Evolutionary conservation across 345 rosid species (phyloP).

Genomic region (Aurinia saxatilis): DNA sequence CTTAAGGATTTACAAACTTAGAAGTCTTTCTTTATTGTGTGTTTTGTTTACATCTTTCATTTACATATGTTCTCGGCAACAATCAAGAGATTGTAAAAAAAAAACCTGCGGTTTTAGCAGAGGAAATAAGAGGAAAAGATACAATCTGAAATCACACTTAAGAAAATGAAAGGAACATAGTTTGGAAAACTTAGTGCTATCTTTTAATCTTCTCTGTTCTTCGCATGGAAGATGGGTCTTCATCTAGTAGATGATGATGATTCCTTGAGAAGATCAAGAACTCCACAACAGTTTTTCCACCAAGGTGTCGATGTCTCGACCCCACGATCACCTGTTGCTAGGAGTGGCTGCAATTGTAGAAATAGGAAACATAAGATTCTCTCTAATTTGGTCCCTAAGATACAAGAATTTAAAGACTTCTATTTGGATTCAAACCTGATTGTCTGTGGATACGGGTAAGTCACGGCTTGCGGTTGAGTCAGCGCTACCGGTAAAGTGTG

Average conservation of each 20-base stretch:
- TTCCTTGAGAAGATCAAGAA: constrained; percentile 26
- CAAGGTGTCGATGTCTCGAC: constrained; percentile 15
- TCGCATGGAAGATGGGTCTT: constrained; percentile 4
- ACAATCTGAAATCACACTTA: background rate
- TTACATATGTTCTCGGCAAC: constrained; percentile 13
- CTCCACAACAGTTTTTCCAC: constrained; percentile 28
- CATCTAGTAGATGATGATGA: background rate
- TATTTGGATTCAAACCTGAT: constrained; percentile 16
- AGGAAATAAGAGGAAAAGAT: background rate
- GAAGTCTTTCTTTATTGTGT: constrained; percentile 4
- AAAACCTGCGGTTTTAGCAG: background rate
- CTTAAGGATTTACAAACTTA: constrained; percentile 4
- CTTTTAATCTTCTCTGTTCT: background rate
- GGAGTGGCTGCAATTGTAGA: constrained; percentile 23
- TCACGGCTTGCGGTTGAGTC: constrained; percentile 14
- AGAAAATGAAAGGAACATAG: background rate
- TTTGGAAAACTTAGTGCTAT: background rate
- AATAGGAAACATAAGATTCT: background rate
- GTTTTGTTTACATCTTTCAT: background rate
- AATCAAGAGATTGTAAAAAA: constrained; percentile 13
- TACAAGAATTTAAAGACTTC: background rate
- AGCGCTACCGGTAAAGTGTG: constrained; percentile 10
- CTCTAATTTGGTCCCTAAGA: background rate
- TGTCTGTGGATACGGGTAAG: constrained; percentile 18
- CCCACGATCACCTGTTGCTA: constrained; percentile 6